Evolutionary conservation across 2,329 filamentous ascomycete species (phyloP).

Genomic region (Clathrospora elynae): DNA sequence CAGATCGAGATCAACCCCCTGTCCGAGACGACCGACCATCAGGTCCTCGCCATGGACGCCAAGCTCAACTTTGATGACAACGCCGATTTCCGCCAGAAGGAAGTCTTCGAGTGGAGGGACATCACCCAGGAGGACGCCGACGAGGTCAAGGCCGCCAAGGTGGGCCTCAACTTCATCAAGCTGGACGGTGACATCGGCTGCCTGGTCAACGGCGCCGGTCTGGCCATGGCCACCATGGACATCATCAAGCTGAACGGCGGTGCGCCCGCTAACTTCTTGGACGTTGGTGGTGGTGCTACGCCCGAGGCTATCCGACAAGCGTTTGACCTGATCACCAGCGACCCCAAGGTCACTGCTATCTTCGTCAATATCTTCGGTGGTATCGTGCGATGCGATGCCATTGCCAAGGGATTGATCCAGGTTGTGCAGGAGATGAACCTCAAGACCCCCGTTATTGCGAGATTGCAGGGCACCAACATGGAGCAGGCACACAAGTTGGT

Average conservation of each 20-base stretch:
- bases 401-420: constrained; percentile 93
- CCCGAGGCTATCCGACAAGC: constrained; percentile 95
- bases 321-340: constrained; percentile 97
- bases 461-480: constrained; percentile 98
- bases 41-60: constrained; percentile 98
- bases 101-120: constrained; percentile 92
- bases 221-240: constrained; percentile 99
- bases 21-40: constrained; percentile 96
- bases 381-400: constrained; percentile 97
- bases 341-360: constrained; percentile 97
- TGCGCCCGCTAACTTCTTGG: constrained; percentile 95
- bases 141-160: constrained; percentile 95
- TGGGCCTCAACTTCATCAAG: constrained; percentile 99
- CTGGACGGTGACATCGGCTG: constrained; percentile 99
- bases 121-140: constrained; percentile 94
- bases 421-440: constrained; percentile 95
- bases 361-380: constrained; percentile 99
- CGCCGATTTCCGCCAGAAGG: constrained; percentile 96
- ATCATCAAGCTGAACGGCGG: constrained; percentile 99
- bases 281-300: constrained; percentile 96
- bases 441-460: constrained; percentile 93
- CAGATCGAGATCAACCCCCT: constrained; percentile 99
- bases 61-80: constrained; percentile 99
- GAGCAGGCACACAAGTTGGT: constrained; percentile 84
- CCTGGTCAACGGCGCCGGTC: constrained; percentile 97